These are phyloP conservation scores for Fusarium aywerte DNA, from an alignment of 2,329 filamentous ascomycete genomes.

Conservation along the genomic window DNA sequence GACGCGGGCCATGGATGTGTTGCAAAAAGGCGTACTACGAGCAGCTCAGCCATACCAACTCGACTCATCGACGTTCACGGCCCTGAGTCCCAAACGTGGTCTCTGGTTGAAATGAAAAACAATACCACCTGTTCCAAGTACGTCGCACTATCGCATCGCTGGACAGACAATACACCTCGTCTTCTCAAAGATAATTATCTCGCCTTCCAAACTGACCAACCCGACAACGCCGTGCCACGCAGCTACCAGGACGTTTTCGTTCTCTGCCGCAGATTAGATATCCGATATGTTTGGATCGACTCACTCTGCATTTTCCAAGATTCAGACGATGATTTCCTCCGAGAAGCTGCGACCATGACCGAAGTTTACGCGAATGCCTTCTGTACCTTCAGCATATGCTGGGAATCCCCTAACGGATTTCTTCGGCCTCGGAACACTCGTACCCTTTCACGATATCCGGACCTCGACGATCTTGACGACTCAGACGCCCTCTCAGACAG, in stretches of 20 bases:
- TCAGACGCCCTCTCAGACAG: background rate
- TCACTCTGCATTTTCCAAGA: slow-evolving; percentile 11
- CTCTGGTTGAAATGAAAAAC: rapidly evolving
- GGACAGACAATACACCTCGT: background rate
- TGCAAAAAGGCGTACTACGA: background rate
- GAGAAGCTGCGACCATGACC: background rate
- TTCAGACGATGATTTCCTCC: background rate
- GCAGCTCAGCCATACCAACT: background rate
- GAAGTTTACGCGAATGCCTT: slow-evolving; percentile 3
- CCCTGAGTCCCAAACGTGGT: background rate
- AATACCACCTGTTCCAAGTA: rapidly evolving
- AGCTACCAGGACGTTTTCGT: background rate
- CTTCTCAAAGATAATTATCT: rapidly evolving
- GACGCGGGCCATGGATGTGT: background rate
- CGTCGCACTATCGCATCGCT: background rate
- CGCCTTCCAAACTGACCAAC: background rate
- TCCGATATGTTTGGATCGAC: background rate
- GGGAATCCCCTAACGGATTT: background rate
- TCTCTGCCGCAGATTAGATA: background rate
- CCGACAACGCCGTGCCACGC: background rate
- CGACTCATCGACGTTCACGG: background rate
- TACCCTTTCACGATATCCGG: background rate
- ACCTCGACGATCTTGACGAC: rapidly evolving
- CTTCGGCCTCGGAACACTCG: background rate
- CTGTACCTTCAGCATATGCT: slow-evolving; percentile 1